Percentiles rank a stretch among this genome's conserved stretches.
Evolutionary conservation across 2,329 filamentous ascomycete genomes (phyloP).

Genomic region (Calonectria pseudoreteaudii): DNA sequence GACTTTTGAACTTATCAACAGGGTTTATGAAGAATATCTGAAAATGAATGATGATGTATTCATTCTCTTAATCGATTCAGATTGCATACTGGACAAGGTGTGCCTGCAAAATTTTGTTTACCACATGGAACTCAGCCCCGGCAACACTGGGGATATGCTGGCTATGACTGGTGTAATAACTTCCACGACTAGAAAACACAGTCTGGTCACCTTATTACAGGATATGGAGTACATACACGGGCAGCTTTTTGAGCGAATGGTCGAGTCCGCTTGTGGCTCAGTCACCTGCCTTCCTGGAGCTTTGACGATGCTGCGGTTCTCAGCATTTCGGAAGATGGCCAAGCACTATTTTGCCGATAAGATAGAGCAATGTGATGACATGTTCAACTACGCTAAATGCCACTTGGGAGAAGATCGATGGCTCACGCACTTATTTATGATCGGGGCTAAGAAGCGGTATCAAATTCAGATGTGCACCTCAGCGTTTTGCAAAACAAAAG

Average conservation of each 20-base stretch:
- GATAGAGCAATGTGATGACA: constrained; percentile 91
- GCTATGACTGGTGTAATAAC: constrained; percentile 99
- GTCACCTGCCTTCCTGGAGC: constrained; percentile 96
- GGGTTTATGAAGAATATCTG: constrained; percentile 88
- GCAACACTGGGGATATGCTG: constrained; percentile 91
- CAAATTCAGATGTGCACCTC: constrained; percentile 98
- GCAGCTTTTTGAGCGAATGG: constrained; percentile 93
- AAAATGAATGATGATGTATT: constrained; percentile 92
- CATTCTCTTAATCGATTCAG: constrained; percentile 96
- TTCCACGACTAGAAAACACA: constrained; percentile 89
- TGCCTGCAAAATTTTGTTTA: constrained; percentile 98
- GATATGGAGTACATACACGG: constrained; percentile 99
- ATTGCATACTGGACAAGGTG: constrained; percentile 91
- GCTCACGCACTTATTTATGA: constrained; percentile 99
- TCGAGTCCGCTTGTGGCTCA: constrained; percentile 92
- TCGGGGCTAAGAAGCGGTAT: constrained; percentile 90
- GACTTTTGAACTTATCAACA: constrained; percentile 93
- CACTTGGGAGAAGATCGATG: constrained; percentile 96
- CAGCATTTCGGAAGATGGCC: constrained; percentile 95
- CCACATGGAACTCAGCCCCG: constrained; percentile 97
- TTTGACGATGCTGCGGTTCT: constrained; percentile 95
- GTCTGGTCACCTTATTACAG: constrained; percentile 90
- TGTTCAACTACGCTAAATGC: constrained; percentile 97
- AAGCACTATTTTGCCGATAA: constrained; percentile 99
- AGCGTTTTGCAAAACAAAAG: constrained; percentile 98